Conservation (phyloP, 495 filamentous ascomycete species). For the Tuber melanosporum region DNA sequence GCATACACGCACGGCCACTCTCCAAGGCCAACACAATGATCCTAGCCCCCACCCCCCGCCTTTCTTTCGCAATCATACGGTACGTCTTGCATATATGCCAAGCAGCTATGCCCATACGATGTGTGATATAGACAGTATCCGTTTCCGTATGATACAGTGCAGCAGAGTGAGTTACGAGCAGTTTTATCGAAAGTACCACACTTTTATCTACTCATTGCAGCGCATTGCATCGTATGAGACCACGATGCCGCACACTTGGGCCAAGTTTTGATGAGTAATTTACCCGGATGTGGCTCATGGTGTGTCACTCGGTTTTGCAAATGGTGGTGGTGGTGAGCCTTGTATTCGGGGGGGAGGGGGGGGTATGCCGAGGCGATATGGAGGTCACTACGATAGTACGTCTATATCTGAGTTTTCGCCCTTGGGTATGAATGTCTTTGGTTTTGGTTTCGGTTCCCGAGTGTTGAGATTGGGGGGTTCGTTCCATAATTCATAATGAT, state of each 20-base stretch:
- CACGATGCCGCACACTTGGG: not conserved
- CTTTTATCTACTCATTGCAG: not conserved
- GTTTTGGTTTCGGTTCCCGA: no score
- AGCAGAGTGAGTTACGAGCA: not conserved
- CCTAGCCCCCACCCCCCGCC: not conserved
- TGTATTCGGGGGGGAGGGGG: no score
- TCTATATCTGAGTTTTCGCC: no score
- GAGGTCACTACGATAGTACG: no score
- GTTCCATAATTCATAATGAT: not conserved
- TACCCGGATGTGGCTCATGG: not conserved
- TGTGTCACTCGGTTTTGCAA: not conserved
- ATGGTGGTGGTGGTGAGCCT: not conserved
- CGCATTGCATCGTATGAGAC: not conserved
- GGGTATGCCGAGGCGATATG: no score
- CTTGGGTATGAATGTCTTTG: no score
- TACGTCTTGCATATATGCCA: not conserved
- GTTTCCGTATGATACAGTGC: not conserved
- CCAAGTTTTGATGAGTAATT: not conserved
- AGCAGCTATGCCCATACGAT: not conserved
- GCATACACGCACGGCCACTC: not conserved
- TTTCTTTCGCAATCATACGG: not conserved
- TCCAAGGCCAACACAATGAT: not conserved
- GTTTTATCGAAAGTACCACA: not conserved
- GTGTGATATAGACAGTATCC: not conserved
- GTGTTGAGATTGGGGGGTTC: no score